Percentiles rank a stretch among this genome's conserved stretches.
Conservation (phyloP, 2,329 filamentous ascomycete species). For the Apiospora malaysiana region DNA sequence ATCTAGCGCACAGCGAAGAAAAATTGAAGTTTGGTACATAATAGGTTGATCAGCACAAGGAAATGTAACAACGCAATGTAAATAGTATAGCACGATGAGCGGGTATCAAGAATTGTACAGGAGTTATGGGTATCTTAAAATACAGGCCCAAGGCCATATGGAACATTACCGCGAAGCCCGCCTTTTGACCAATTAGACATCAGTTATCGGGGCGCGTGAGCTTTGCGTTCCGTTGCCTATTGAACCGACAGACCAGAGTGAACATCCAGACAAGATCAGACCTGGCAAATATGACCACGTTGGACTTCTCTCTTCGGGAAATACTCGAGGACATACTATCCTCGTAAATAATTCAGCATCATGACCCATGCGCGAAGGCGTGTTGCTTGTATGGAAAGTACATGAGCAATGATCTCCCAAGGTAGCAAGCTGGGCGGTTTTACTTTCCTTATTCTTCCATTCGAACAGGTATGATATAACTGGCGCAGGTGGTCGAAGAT, state of each 20-base stretch:
- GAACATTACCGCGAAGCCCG: background rate
- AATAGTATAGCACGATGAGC: background rate
- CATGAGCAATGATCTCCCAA: background rate
- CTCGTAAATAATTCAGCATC: background rate
- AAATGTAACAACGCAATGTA: background rate
- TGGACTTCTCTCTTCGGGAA: background rate
- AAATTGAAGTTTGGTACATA: slow-evolving; percentile 5
- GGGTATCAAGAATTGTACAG: slow-evolving; percentile 4
- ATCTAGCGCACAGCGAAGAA: background rate
- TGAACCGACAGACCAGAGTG: background rate
- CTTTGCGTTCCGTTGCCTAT: background rate
- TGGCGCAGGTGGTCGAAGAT: background rate
- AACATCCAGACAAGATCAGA: background rate
- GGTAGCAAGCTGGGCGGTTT: background rate
- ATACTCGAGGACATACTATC: background rate
- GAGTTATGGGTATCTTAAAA: slow-evolving; percentile 2
- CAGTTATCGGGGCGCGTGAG: background rate
- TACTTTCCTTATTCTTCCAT: background rate
- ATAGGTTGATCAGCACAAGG: background rate
- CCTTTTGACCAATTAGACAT: background rate
- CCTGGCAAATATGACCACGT: background rate
- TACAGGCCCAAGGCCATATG: background rate
- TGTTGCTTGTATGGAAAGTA: background rate
- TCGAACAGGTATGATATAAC: background rate
- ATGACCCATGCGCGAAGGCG: background rate